Evolutionary conservation across 2,329 filamentous ascomycete genomes (phyloP).

Genomic region (Onygenales sp.): DNA sequence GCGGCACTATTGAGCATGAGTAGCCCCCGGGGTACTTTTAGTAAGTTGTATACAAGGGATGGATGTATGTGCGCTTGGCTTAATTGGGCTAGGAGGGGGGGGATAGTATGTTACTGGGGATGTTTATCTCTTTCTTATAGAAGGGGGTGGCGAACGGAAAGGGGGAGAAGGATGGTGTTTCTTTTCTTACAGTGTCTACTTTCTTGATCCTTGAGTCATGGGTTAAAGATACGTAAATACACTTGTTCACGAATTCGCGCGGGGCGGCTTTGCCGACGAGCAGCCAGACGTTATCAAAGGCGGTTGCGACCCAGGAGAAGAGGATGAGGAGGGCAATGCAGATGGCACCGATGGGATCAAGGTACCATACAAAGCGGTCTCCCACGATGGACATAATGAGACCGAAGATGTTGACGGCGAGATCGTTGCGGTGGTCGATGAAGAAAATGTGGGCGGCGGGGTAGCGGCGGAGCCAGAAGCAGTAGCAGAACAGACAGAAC

Average conservation of each 20-base stretch:
- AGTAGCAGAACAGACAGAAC: slow-evolving; percentile 14
- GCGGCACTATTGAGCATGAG: slow-evolving; percentile 28
- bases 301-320: slow-evolving; percentile 52
- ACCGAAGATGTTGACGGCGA: slow-evolving; percentile 47
- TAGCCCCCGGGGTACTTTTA: not conserved
- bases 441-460: slow-evolving; percentile 14
- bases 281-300: slow-evolving; percentile 53
- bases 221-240: slow-evolving; percentile 47
- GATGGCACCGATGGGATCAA: slow-evolving; percentile 54
- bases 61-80: not conserved
- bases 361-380: slow-evolving; percentile 45
- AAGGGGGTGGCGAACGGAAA: not conserved
- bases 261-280: slow-evolving; percentile 54
- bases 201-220: slow-evolving; percentile 47
- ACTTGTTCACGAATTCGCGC: slow-evolving; percentile 45
- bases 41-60: not conserved
- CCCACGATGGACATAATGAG: slow-evolving; percentile 48
- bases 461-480: slow-evolving; percentile 14
- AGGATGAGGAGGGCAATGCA: slow-evolving; percentile 52
- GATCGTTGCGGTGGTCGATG: slow-evolving; percentile 50
- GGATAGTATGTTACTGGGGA: not conserved
- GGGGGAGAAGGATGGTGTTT: not conserved
- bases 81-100: not conserved
- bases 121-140: not conserved
- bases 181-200: slow-evolving; percentile 39